A percentile compares a stretch with the other conserved stretches of the same genome.
Evolutionary conservation across 306 rosid genomes (phyloP).

Genomic region (Vigna radiata): DNA sequence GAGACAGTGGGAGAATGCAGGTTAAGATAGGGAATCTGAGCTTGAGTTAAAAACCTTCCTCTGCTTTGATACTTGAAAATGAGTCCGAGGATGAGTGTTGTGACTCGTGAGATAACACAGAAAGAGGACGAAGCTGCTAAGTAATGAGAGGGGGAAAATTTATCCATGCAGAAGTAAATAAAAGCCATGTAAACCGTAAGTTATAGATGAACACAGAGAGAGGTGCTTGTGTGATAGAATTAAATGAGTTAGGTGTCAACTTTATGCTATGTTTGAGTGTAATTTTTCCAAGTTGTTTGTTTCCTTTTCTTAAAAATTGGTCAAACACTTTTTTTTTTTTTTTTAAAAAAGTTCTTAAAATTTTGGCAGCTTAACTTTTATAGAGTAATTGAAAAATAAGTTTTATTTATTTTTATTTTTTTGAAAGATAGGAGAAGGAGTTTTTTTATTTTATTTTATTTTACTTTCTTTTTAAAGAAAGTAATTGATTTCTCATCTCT

Average conservation of each 20-base stretch:
- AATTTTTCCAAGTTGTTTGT: no score
- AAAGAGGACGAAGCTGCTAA: background rate
- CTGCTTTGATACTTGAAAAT: constrained; percentile 7
- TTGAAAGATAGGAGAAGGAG: no score
- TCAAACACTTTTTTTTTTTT: background rate
- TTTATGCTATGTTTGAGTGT: background rate
- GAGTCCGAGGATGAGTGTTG: background rate
- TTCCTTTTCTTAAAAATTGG: background rate
- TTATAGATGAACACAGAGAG: background rate
- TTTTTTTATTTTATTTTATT: no score
- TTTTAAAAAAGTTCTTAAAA: no score
- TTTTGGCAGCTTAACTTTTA: no score
- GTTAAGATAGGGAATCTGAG: background rate
- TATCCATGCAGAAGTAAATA: background rate
- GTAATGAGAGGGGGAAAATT: constrained; percentile 6
- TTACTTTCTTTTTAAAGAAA: no score
- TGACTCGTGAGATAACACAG: constrained; percentile 19
- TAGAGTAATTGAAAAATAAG: background rate
- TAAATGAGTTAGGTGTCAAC: background rate
- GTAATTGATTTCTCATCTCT: background rate
- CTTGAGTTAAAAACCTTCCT: background rate
- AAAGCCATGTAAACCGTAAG: background rate
- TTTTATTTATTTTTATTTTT: no score
- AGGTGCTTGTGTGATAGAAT: background rate
- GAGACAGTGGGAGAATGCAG: constrained; percentile 10